Conservation (phyloP, 1,284 basidiomycete genomes). For the Leccinum pallidistipes region DNA sequence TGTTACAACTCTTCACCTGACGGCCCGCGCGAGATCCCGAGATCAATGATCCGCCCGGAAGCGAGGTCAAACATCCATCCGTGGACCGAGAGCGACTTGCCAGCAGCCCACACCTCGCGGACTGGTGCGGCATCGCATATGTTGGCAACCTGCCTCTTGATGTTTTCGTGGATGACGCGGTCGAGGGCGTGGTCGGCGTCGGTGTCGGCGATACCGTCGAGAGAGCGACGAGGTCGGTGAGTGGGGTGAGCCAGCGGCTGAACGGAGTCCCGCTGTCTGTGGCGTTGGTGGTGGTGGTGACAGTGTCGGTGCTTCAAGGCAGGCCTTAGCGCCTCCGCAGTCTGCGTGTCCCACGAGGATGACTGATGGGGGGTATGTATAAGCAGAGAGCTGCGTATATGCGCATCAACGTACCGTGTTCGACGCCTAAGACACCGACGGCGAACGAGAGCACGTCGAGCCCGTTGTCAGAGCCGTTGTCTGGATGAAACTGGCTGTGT, state of each 20-base stretch:
- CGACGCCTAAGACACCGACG: conserved; percentile 73
- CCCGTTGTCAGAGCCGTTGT: conserved; percentile 84
- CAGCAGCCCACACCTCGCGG: conserved; percentile 66
- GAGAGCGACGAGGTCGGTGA: conserved; percentile 58
- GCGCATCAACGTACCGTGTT: conserved; percentile 61
- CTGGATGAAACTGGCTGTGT: conserved; percentile 71
- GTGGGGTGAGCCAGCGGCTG: conserved; percentile 77
- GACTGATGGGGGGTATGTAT: conserved; percentile 43
- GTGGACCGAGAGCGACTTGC: conserved; percentile 47
- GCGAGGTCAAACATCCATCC: conserved; percentile 78
- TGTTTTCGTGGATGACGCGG: conserved; percentile 75
- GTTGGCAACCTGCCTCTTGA: conserved; percentile 75
- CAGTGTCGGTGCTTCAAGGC: conserved; percentile 40
- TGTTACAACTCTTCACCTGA: background rate
- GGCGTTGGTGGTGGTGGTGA: background rate
- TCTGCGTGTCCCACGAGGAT: conserved; percentile 80
- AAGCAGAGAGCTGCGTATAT: background rate
- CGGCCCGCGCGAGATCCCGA: conserved; percentile 49
- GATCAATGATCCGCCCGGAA: conserved; percentile 68
- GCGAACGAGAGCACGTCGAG: too few relatives aligned
- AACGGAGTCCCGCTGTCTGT: conserved; percentile 11
- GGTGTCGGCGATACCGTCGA: conserved; percentile 39
- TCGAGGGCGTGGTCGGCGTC: conserved; percentile 46
- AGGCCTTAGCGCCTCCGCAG: too few relatives aligned
- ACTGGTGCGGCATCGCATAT: conserved; percentile 66